Conservation (phyloP, 2,329 filamentous ascomycete genomes). For the Aspergillus niger region DNA sequence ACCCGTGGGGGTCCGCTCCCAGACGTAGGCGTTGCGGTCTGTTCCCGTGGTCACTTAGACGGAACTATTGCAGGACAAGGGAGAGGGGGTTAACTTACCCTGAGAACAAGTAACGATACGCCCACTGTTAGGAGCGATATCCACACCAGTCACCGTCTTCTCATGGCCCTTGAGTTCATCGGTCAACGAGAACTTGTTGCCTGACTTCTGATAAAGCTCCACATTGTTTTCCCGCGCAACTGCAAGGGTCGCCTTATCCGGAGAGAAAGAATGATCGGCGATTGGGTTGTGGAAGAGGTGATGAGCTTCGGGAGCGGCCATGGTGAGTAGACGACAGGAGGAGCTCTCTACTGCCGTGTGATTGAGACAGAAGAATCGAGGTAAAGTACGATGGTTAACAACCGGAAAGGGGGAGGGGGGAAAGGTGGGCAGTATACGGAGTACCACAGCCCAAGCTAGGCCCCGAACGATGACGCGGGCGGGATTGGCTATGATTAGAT, state of each 20-base stretch:
- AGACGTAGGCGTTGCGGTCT: constrained; percentile 98
- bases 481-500: constrained; percentile 20
- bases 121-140: constrained; percentile 86
- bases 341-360: constrained; percentile 92
- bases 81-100: constrained; percentile 55
- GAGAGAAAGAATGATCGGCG: constrained; percentile 96
- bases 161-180: constrained; percentile 96
- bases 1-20: constrained; percentile 87
- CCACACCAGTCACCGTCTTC: constrained; percentile 93
- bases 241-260: constrained; percentile 83
- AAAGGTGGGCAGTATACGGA: not conserved
- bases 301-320: constrained; percentile 88
- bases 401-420: not conserved
- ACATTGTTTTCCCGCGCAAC: constrained; percentile 88
- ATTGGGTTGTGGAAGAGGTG: constrained; percentile 97
- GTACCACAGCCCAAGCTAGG: not conserved
- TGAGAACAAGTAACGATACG: constrained; percentile 98
- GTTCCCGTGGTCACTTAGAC: constrained; percentile 14
- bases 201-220: constrained; percentile 78
- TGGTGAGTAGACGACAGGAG: constrained; percentile 75
- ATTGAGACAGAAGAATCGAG: constrained; percentile 12
- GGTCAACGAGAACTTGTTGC: constrained; percentile 76
- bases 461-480: constrained; percentile 22
- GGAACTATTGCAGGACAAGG: not conserved
- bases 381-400: constrained; percentile 4